Percentiles rank a stretch among this genome's conserved stretches.
phyloP scores from a whole-genome alignment of 768 basidiomycete species.

The Porphyrellus cyaneotinctus region DNA sequence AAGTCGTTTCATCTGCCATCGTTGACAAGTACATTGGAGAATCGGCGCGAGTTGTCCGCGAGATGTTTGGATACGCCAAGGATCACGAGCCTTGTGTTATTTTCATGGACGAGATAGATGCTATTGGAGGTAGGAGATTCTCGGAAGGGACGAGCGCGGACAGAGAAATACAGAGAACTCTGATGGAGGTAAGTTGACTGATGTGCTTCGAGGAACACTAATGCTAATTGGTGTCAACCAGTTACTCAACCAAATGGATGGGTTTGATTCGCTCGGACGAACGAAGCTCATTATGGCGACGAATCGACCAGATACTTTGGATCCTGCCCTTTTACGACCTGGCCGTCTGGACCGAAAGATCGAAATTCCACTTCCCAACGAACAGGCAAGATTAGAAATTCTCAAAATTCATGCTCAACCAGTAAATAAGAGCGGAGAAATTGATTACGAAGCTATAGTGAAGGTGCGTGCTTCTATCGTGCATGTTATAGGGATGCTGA shows the following conservation, averaged over 20 bases:
- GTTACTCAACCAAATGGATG: constrained; percentile 99
- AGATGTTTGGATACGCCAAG: constrained; percentile 98
- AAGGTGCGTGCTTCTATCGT: constrained; percentile 50
- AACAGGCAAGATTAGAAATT: constrained; percentile 93
- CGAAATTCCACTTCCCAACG: constrained; percentile 95
- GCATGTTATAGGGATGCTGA: not conserved
- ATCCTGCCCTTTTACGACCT: constrained; percentile 93
- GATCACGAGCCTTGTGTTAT: constrained; percentile 99
- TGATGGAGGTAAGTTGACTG: constrained; percentile 76
- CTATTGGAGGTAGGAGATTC: constrained; percentile 89
- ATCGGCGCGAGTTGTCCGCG: constrained; percentile 90
- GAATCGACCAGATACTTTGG: constrained; percentile 95
- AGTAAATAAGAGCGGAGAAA: constrained; percentile 92
- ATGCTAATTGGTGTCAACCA: constrained; percentile 27
- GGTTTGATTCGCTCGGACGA: constrained; percentile 92
- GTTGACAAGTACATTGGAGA: constrained; percentile 99
- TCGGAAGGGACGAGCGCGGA: constrained; percentile 97
- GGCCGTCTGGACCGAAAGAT: constrained; percentile 97
- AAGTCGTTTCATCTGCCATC: constrained; percentile 97
- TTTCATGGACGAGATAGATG: constrained; percentile 98
- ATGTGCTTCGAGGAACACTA: not conserved
- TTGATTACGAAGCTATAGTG: constrained; percentile 97
- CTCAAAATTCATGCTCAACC: constrained; percentile 94
- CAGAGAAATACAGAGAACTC: constrained; percentile 95
- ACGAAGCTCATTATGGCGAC: constrained; percentile 99